Evolutionary conservation across 164 flowering plant species (phyloP), one percentile per base, ranked within the genome.

Genomic region (Piper longum): DNA sequence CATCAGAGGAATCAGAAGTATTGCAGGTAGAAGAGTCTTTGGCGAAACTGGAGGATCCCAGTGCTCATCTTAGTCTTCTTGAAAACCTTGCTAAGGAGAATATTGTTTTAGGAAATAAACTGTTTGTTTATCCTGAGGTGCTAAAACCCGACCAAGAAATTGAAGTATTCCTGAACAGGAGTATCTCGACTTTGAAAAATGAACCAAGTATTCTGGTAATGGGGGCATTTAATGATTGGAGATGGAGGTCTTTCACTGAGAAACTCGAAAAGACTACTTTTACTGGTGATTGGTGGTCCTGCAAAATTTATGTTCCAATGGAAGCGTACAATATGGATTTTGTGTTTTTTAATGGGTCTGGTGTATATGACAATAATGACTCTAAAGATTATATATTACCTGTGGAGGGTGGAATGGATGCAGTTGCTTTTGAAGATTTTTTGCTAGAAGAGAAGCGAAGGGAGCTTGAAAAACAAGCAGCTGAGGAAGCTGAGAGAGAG

Each of bases 171-270:
- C 75, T 95, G 17, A 87, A 95, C 63, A 80, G 80, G 72, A 79
- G 82, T 69, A 67, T 87, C 2, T 86, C 97, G 43, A 73, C 84
- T 61, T 76, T 95, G 64, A 83, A 72, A 36, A 66, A 76, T 67
- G 92, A 90, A 75, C 79, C 81, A 26, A 83, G 81, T 69, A 75
- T 89, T 66, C 45, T 84, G 60, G 82, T 91, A 40, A 91, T 85
- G 95, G 99, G 99, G 48, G 96, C 95, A 16, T 95, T 91, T 63
- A 95, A 95, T 77, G 96, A 83, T 66, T 95, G 99, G 99, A 76
- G 82, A 70, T 95, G 95, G 95, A 84, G 81, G 76, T 80, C 89
- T 51, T 95, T 88, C 66, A 87, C 88, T 9, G 44, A 63, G 55
- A 85, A 75, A 64, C 68, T 95, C 80, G 76, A 76, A 61, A 91